phyloP scores from a whole-genome alignment of 2,329 filamentous ascomycete species.

The Claviceps sp. region DNA sequence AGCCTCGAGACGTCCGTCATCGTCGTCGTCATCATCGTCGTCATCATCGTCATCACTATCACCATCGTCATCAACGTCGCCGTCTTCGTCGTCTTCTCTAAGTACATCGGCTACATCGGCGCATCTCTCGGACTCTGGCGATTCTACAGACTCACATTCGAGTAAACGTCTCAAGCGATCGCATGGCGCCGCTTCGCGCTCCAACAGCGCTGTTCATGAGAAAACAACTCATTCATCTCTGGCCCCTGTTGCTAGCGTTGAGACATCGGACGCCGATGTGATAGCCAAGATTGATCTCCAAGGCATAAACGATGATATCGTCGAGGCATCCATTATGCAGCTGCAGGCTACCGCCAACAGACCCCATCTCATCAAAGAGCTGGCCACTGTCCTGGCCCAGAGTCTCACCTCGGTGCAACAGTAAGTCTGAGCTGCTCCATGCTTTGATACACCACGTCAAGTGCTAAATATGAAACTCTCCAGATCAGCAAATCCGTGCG shows the following conservation, averaged over 20 bases:
- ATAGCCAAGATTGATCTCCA: conserved; percentile 46
- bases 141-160: conserved; percentile 24
- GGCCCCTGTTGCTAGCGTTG: conserved; percentile 15
- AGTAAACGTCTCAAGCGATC: conserved; percentile 68
- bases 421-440: conserved; percentile 46
- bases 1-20: conserved; percentile 17
- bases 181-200: conserved; percentile 36
- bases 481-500: conserved; percentile 90
- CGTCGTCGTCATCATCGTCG: conserved; percentile 15
- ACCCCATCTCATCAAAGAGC: conserved; percentile 87
- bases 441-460: too few species aligned
- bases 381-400: conserved; percentile 65
- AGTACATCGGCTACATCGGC: conserved; percentile 5
- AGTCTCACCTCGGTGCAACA: conserved; percentile 77
- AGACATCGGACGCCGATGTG: conserved; percentile 13
- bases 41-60: neutral
- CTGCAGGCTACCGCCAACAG: conserved; percentile 82
- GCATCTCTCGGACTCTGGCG: conserved; percentile 14
- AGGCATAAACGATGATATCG: conserved; percentile 87
- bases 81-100: conserved; percentile 16
- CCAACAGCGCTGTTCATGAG: conserved; percentile 61
- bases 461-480: neutral
- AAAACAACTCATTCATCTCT: conserved; percentile 51
- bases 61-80: conserved; percentile 3
- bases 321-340: conserved; percentile 78